phyloP scores from a whole-genome alignment of 768 basidiomycete species.

The Auricularia auricula-judae region DNA sequence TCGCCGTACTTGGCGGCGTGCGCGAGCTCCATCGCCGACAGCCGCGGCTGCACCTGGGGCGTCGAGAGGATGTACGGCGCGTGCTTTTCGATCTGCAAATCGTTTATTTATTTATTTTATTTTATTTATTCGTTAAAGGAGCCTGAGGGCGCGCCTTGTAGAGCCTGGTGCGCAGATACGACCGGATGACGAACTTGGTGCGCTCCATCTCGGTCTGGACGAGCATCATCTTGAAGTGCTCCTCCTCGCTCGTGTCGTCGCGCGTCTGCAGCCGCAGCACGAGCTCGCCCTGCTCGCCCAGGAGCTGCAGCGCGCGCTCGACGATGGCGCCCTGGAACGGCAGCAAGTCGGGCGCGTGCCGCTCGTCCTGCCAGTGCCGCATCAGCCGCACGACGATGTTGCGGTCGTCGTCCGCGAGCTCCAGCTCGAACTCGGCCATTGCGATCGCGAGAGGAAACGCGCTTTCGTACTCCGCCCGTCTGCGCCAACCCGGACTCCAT shows the following conservation, averaged over 20 bases:
- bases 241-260: slow-evolving; percentile 79
- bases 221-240: slow-evolving; percentile 86
- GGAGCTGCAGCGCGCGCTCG: slow-evolving; percentile 56
- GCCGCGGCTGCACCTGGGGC: slow-evolving; percentile 58
- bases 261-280: slow-evolving; percentile 60
- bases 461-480: no score
- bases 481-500: no score
- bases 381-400: slow-evolving; percentile 50
- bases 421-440: no score
- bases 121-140: background rate
- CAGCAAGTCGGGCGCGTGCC: slow-evolving; percentile 71
- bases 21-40: slow-evolving; percentile 75
- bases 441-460: no score
- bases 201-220: slow-evolving; percentile 92
- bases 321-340: slow-evolving; percentile 62
- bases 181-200: slow-evolving; percentile 83
- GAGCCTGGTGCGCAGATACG: slow-evolving; percentile 77
- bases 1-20: slow-evolving; percentile 75
- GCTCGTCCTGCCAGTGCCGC: slow-evolving; percentile 79
- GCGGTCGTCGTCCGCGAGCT: background rate
- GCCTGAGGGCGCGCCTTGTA: slow-evolving; percentile 50
- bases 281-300: slow-evolving; percentile 74
- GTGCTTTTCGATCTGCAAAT: slow-evolving; percentile 71
- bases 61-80: slow-evolving; percentile 68
- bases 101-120: background rate